Base-by-base conservation (phyloP, 441 rosid genomes). In the Omphalea diandra region DNA sequence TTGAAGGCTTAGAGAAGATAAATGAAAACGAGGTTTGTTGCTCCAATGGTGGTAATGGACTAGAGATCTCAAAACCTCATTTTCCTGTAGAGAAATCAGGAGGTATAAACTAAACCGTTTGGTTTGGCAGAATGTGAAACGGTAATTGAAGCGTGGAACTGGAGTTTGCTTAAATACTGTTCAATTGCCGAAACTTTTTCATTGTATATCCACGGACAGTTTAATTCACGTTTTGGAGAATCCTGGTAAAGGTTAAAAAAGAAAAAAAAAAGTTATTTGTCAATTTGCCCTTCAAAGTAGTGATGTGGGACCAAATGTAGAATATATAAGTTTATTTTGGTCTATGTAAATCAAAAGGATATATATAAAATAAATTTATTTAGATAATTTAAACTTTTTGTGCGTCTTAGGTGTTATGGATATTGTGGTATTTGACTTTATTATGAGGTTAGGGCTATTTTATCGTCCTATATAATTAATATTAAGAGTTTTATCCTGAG, bases 21-120 rank as follows among this genome's bases (percentile, higher is more conserved):
- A 70, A 80, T 43, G 73, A 71, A 43, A 40, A 65, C 7, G 58
- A 47, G 50, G 57, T 55, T 33, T 68, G 62, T 73, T 50, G 72
- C 4, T 43, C 35, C 2, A 24, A 44, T 11, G 31, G 32, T 15
- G 74, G 29, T 10, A 67, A 65, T 56, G 44, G 14, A 47, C 55
- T 12, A 40, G 68, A 17, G 64, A 17, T 29, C 17, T 41, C 70
- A 6, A 52, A 62, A 54, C 47, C 62, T 32, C 26, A 17, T 8
- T 17, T 1, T n/a, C 46, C 65, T 0, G 65, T 52, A 54, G 69
- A 69, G 72, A 50, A 54, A 50, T 20, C 49, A 32, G 69, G 38
- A 54, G 61, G 53, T 18, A 59, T 31, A 62, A 70, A 31, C 47
- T 26, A 11, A 24, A 27, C 4, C 26, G 17, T 22, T 63, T 54